These are phyloP conservation scores for Blepharisma japonicum DNA, from an alignment of 73 alveolate species.

Conservation along the genomic window DNA sequence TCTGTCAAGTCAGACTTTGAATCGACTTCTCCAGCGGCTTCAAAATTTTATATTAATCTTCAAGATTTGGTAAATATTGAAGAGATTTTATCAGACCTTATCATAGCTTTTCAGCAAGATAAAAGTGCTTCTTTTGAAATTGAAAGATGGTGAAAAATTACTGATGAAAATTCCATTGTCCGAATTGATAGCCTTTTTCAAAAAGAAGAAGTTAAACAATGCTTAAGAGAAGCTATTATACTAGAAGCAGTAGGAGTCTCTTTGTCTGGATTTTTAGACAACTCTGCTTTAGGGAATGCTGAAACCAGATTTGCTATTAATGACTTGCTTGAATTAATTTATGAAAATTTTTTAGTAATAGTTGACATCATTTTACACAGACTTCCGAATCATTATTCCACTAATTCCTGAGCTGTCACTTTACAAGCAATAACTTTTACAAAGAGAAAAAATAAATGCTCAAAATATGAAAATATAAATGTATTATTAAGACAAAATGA, in stretches of 20 bases:
- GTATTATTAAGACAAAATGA: neutral
- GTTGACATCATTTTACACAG: conserved; percentile 51
- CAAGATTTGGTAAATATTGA: conserved; percentile 4
- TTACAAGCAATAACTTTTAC: conserved; percentile 22
- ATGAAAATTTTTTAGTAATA: conserved; percentile 46
- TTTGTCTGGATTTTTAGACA: neutral
- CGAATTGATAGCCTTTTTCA: conserved; percentile 1
- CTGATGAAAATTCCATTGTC: conserved; percentile 9
- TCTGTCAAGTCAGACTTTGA: neutral
- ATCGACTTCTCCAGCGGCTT: neutral
- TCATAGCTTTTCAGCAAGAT: neutral
- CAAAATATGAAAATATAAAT: conserved; percentile 33
- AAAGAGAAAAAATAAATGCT: conserved; percentile 36
- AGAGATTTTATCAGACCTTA: neutral
- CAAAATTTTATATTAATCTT: conserved; percentile 6
- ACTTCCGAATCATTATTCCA: conserved; percentile 43
- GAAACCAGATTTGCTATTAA: conserved; percentile 3
- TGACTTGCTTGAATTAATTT: conserved; percentile 41
- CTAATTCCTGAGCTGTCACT: conserved; percentile 45
- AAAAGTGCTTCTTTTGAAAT: conserved; percentile 5
- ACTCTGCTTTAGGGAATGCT: conserved; percentile 11
- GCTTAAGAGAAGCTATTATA: conserved; percentile 24
- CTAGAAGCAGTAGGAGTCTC: conserved; percentile 31
- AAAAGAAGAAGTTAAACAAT: neutral
- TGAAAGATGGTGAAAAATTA: conserved; percentile 29